Evolutionary conservation across 2,329 filamentous ascomycete genomes (phyloP).

Genomic region (Lachnellula occidentalis): DNA sequence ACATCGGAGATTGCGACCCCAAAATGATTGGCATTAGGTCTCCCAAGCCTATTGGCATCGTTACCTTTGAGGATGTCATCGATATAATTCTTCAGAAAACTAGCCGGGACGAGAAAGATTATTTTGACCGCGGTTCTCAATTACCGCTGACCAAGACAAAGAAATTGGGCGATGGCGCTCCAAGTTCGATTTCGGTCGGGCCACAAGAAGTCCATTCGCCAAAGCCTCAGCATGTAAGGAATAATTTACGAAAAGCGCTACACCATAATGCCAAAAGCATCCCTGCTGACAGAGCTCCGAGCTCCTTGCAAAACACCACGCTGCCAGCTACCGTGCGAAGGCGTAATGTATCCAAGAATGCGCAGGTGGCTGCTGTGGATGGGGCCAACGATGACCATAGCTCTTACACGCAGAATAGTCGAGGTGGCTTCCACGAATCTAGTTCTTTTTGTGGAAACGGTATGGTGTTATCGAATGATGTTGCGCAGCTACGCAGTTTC

Average conservation of each 20-base stretch:
- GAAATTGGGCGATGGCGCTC: constrained; percentile 15
- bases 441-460: not conserved
- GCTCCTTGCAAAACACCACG: not conserved
- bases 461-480: constrained; percentile 2
- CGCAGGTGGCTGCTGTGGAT: constrained; percentile 13
- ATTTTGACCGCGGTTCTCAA: constrained; percentile 15
- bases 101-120: constrained; percentile 23
- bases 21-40: constrained; percentile 14
- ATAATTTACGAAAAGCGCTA: not conserved
- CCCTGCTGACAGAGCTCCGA: not conserved
- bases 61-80: constrained; percentile 28
- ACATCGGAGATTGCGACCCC: constrained; percentile 3
- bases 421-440: constrained; percentile 23
- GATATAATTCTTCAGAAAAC: constrained; percentile 24
- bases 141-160: constrained; percentile 16
- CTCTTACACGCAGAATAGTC: constrained; percentile 24
- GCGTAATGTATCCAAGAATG: constrained; percentile 16
- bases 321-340: constrained; percentile 12
- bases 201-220: not conserved
- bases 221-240: not conserved
- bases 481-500: constrained; percentile 2
- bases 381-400: constrained; percentile 14
- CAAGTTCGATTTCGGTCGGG: not conserved
- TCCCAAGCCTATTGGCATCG: constrained; percentile 24
- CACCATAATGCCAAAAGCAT: not conserved